These are phyloP conservation scores for Colletotrichum caudatum DNA, from an alignment of 2,329 filamentous ascomycete species.

Conservation along the genomic window DNA sequence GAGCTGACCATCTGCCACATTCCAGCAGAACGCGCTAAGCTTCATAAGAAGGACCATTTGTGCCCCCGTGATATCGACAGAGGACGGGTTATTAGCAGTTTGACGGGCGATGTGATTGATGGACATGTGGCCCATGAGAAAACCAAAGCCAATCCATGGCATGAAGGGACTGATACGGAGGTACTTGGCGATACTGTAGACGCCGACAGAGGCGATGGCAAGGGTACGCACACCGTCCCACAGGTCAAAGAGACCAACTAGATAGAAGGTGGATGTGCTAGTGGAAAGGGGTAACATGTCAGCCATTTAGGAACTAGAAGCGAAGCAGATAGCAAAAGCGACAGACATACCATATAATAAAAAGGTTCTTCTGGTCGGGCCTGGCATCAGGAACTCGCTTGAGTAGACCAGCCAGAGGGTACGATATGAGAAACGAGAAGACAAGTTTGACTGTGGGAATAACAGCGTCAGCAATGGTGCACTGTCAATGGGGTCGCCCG, in stretches of 20 bases:
- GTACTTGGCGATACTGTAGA: constrained; percentile 86
- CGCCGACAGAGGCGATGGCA: constrained; percentile 80
- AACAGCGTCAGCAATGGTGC: constrained; percentile 9
- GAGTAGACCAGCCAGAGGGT: constrained; percentile 87
- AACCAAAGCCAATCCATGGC: constrained; percentile 96
- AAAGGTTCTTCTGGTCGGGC: constrained; percentile 87
- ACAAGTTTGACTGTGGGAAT: constrained; percentile 86
- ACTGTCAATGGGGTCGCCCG: constrained; percentile 43
- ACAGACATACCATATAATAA: constrained; percentile 76
- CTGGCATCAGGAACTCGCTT: constrained; percentile 90
- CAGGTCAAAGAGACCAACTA: constrained; percentile 92
- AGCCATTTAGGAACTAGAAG: not conserved
- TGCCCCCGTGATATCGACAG: constrained; percentile 89
- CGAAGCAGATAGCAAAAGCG: constrained; percentile 7
- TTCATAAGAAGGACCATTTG: constrained; percentile 99
- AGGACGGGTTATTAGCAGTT: constrained; percentile 71
- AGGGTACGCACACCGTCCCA: constrained; percentile 88
- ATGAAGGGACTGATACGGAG: constrained; percentile 86
- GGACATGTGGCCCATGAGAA: constrained; percentile 96
- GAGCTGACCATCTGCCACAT: constrained; percentile 90
- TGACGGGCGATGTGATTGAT: constrained; percentile 89
- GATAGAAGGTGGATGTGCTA: constrained; percentile 87
- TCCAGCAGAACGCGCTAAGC: constrained; percentile 96
- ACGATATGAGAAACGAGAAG: constrained; percentile 89
- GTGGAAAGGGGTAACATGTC: not conserved